Evolutionary conservation across 352 stramenopile genomes (phyloP).

Genomic region (Phytopythium ostracodes): DNA sequence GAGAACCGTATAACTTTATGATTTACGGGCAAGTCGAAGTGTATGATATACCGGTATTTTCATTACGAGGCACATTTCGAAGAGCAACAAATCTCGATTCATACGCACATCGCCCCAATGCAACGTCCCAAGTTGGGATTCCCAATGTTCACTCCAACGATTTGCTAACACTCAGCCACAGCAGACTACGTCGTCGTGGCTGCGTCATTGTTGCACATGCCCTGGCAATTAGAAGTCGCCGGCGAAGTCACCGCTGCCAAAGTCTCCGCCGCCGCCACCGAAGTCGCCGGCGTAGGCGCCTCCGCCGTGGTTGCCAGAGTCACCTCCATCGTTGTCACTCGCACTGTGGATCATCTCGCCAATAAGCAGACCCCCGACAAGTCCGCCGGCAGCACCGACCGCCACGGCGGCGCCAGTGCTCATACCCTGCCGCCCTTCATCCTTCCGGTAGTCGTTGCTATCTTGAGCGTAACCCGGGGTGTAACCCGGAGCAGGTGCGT

Average conservation of each 20-base stretch:
- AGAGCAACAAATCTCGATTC: too few relatives aligned
- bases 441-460: not conserved
- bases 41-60: too few relatives aligned
- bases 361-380: slow-evolving; percentile 39
- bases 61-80: too few relatives aligned
- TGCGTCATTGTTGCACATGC: not conserved
- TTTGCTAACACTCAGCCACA: too few relatives aligned
- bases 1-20: not conserved
- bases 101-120: too few relatives aligned
- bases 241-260: slow-evolving; percentile 24
- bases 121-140: too few relatives aligned
- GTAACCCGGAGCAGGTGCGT: not conserved
- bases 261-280: slow-evolving; percentile 12
- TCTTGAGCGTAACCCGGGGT: not conserved
- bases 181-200: not conserved
- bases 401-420: slow-evolving; percentile 28
- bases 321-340: not conserved
- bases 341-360: slow-evolving; percentile 11
- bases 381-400: slow-evolving; percentile 30
- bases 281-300: slow-evolving; percentile 4
- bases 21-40: too few relatives aligned
- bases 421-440: not conserved
- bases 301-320: not conserved
- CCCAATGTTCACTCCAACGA: too few relatives aligned
- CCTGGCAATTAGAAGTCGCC: slow-evolving; percentile 26